Evolutionary conservation across 257 asterid genomes (phyloP), one percentile per base, ranked within the genome.

Genomic region (Ophiorrhiza pumila): DNA sequence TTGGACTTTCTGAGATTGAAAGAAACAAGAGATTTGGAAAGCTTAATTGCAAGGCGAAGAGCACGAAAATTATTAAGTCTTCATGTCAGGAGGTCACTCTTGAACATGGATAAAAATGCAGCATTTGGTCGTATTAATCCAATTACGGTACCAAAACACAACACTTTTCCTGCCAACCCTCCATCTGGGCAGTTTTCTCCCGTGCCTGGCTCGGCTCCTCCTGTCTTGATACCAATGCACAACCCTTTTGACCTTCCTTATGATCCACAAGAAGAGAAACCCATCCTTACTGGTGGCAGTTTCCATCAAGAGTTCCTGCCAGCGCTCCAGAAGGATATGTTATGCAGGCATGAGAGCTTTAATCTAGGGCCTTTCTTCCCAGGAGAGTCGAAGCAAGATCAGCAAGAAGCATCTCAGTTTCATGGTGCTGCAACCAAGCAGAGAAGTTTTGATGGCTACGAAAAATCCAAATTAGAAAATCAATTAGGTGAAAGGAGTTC

Each of bases 201-300:
- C 0, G 79, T 80, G 73, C 99, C 97, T 0, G 96, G 95, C 3
- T 92, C 98, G 0, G 98, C 98, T 37, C 99, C 99, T 5, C 85
- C 98, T 0, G 75, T 90, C 42, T 62, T 92, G 85, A 34, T 86
- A 31, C 94, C 94, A 7, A 83, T 71, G 82, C 82, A 81, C 57
- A 92, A 92, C 71, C 98, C 99, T 1, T 95, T 95, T 50, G 97
- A 95, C 69, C 86, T 95, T 20, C 99, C 99, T 5, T 95, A 95
- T 37, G 99, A 95, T 45, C 96, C 96, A 0, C 93, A 82, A 22
- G 99, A 95, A 82, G 98, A 95, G 71, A 95, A 87, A 53, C 97
- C 90, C 0, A 83, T 80, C 75, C 91, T 95, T n/a, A 85, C 95
- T 13, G 96, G 90, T 35, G 98, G 91, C 18, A 88, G 89, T 74